Base-by-base conservation (phyloP, 2,329 filamentous ascomycete genomes). In the Cordyceps tenuipes region DNA sequence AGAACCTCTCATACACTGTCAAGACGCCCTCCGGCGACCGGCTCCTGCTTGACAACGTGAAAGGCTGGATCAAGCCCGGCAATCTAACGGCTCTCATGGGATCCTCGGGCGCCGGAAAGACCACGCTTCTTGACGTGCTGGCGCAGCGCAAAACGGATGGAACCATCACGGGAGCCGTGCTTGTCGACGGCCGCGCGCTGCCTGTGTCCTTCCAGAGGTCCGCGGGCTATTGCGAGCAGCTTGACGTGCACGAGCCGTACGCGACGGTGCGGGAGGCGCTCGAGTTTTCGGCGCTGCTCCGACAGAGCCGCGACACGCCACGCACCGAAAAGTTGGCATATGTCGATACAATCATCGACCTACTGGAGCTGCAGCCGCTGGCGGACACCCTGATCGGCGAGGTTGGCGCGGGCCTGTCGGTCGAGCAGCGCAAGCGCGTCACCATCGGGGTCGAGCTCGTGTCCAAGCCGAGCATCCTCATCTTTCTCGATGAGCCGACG, bases 21-120 rank as follows among this genome's bases (percentile, higher is more conserved):
- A 80, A 84, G 64, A 85, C 82, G 0, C 77, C 80, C 0, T 70
- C 73, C 0, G 82, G 82, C 3, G 76, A 90, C 80, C 83, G 87
- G 9, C 77, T 82, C 13, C 84, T 96, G 61, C 77, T 96, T 8
- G 85, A 94, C 63, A 82, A 93, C 60, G 88, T 95, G 1, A 84
- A 91, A 64, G 91, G 90, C 3, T 95, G 88, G 84, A 88, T 92
- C 59, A 90, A 90, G 71, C 89, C 90, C 1, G 89, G 89, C 50
- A 91, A 86, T 64, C 73, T 91, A 21, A 90, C 86, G 3, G 89
- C 88, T 5, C 76, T 93, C n/a, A 90, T 92, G 89, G 87, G 89
- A 66, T 84, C 88, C 2, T 89, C 86, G 12, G 90, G 89, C 64
- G 90, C 91, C 17, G 90, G 91, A 56, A 95, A 95, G 73, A 95